Conservation (phyloP, 2,329 filamentous ascomycete genomes). For the Fusarium nygamai region DNA sequence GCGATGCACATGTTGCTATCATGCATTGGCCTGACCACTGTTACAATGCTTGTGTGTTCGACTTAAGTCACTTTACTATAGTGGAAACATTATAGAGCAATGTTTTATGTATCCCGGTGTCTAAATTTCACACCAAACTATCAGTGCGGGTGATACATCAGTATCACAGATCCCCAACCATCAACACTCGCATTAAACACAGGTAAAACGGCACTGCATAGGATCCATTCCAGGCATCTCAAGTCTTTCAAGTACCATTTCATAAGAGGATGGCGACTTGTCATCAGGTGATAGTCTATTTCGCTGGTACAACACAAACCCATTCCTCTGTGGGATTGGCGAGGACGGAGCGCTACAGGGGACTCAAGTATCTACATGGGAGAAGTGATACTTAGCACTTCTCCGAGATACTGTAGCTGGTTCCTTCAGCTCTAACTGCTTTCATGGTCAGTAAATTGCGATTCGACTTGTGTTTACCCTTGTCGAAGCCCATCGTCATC, state of each 20-base stretch:
- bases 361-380: background rate
- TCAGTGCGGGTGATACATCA: background rate
- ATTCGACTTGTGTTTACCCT: background rate
- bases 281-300: background rate
- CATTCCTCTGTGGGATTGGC: background rate
- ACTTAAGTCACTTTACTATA: background rate
- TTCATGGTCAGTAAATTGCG: background rate
- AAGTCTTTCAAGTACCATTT: background rate
- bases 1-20: background rate
- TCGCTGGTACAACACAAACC: background rate
- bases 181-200: background rate
- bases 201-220: background rate
- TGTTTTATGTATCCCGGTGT: no score
- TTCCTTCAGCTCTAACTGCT: accelerated
- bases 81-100: background rate
- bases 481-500: background rate
- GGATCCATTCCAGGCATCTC: background rate
- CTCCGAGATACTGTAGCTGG: no score
- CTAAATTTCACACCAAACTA: background rate
- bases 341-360: background rate
- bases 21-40: background rate
- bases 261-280: background rate
- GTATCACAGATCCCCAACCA: background rate
- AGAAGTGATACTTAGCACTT: background rate
- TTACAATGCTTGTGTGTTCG: background rate